A percentile compares a stretch with the other conserved stretches of the same genome.
phyloP scores from a whole-genome alignment of 345 rosid species.

The Physaria fendleri region DNA sequence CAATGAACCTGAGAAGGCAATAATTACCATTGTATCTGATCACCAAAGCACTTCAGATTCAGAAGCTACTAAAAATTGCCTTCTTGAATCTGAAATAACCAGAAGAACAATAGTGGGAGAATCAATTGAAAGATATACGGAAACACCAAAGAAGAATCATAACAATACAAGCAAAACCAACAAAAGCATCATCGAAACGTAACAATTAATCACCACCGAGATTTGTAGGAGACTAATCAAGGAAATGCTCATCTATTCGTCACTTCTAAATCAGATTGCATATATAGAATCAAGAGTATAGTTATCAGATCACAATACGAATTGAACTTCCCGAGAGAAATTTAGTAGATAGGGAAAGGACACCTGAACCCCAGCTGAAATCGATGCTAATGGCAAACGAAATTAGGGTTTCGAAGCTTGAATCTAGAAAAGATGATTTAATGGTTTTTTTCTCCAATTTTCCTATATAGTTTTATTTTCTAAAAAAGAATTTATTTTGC shows the following conservation, averaged over 20 bases:
- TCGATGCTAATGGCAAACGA: not conserved
- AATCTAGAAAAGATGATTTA: too few relatives aligned
- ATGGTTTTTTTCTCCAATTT: too few relatives aligned
- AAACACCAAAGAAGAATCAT: not conserved
- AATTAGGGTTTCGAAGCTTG: slow-evolving; percentile 24
- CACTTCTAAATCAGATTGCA: not conserved
- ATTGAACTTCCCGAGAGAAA: slow-evolving; percentile 2
- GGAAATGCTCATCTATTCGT: not conserved
- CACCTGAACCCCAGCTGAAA: slow-evolving; percentile 16
- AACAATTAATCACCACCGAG: slow-evolving; percentile 2
- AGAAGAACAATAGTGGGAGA: not conserved
- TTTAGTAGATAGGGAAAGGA: not conserved
- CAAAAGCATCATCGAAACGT: not conserved
- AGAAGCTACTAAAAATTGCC: slow-evolving; percentile 10
- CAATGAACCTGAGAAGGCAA: not conserved
- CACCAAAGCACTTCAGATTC: not conserved
- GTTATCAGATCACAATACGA: not conserved
- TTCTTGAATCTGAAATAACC: slow-evolving; percentile 7
- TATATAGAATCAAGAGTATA: not conserved
- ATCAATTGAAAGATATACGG: not conserved
- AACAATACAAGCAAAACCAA: not conserved
- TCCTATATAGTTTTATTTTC: too few relatives aligned
- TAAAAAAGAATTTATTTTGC: too few relatives aligned
- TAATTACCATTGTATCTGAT: slow-evolving; percentile 22
- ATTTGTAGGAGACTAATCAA: not conserved